A percentile compares a stretch with the other conserved stretches of the same genome.
Evolutionary conservation across 2,329 filamentous ascomycete genomes (phyloP).

Genomic region (Sphaerulina vaccinii): DNA sequence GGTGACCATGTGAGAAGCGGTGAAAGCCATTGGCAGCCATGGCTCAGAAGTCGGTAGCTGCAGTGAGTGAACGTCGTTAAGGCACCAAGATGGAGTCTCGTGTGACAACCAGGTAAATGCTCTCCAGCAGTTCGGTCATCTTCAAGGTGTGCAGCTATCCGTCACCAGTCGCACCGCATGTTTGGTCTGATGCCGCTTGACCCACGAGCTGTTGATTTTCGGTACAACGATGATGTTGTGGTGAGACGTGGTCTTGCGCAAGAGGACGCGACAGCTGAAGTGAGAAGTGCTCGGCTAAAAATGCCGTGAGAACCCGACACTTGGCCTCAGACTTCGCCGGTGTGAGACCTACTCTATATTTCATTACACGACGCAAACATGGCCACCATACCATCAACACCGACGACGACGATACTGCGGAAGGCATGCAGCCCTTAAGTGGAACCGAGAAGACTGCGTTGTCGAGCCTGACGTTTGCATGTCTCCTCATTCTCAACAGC

Average conservation of each 20-base stretch:
- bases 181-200: background rate
- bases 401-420: conserved; percentile 1
- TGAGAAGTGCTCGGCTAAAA: background rate
- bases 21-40: conserved; percentile 41
- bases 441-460: conserved; percentile 57
- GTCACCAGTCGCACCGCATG: conserved; percentile 1
- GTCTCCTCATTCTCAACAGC: conserved; percentile 72
- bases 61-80: conserved; percentile 9
- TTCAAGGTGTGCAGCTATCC: background rate
- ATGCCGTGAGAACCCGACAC: background rate
- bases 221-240: background rate
- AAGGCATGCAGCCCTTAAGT: conserved; percentile 43
- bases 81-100: conserved; percentile 7
- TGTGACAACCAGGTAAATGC: conserved; percentile 1
- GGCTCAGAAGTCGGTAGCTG: conserved; percentile 12
- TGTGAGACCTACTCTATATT: background rate
- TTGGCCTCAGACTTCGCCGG: background rate
- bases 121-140: conserved; percentile 12
- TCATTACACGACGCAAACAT: conserved; percentile 1
- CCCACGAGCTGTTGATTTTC: background rate
- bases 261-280: conserved; percentile 5
- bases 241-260: background rate
- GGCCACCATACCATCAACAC: background rate
- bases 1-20: conserved; percentile 71
- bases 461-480: conserved; percentile 64